phyloP scores from a whole-genome alignment of 2,329 filamentous ascomycete genomes.

The Curvularia verruculosa region DNA sequence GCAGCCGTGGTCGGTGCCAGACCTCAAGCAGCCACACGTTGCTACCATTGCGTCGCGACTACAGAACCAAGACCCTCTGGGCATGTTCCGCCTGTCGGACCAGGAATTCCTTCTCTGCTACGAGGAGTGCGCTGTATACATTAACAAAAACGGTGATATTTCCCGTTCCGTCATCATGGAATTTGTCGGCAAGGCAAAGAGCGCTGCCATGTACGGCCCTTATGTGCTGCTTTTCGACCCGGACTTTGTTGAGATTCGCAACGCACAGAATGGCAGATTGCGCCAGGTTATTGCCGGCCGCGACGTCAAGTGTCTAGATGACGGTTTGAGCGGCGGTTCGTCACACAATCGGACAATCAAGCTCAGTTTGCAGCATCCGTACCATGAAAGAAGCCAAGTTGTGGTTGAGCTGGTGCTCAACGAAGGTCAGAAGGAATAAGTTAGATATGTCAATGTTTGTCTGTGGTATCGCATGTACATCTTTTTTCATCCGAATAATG shows the following conservation, averaged over 20 bases:
- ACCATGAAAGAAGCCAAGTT: constrained; percentile 81
- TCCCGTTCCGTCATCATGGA: constrained; percentile 96
- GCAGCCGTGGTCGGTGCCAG: constrained; percentile 90
- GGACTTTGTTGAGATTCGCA: constrained; percentile 95
- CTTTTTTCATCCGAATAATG: background rate
- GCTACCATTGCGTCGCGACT: constrained; percentile 85
- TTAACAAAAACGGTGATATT: constrained; percentile 97
- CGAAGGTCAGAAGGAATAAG: constrained; percentile 72
- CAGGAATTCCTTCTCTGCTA: constrained; percentile 86
- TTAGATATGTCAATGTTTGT: background rate
- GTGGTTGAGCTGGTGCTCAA: constrained; percentile 92
- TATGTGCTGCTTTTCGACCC: constrained; percentile 94
- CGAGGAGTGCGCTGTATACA: constrained; percentile 94
- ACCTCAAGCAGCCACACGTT: constrained; percentile 77
- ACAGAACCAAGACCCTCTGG: constrained; percentile 80
- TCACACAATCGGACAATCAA: constrained; percentile 76
- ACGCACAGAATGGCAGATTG: constrained; percentile 91
- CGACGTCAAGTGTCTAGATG: constrained; percentile 89
- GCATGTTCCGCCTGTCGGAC: constrained; percentile 92
- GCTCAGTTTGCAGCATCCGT: constrained; percentile 93
- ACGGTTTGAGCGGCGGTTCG: constrained; percentile 54
- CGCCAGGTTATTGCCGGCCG: constrained; percentile 92
- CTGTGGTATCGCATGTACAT: background rate
- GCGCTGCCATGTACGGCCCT: constrained; percentile 86
- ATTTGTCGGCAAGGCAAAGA: constrained; percentile 91